Percentiles rank a stretch among this genome's conserved stretches.
These are phyloP conservation scores for Inonotus obliquus DNA, from an alignment of 1,284 basidiomycete genomes.

Conservation along the genomic window DNA sequence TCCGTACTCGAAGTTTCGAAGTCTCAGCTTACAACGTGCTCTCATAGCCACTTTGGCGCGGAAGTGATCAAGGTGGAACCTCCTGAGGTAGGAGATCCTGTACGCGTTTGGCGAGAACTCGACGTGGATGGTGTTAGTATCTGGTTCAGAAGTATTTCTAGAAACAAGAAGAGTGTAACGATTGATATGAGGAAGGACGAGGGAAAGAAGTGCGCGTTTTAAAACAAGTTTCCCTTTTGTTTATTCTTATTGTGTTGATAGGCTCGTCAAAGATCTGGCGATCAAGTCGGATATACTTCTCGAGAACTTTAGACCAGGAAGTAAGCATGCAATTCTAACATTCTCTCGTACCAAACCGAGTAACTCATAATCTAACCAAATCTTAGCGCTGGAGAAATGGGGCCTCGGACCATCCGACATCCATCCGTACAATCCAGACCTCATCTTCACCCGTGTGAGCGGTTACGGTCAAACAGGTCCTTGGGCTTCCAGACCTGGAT, in stretches of 20 bases:
- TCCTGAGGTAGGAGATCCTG: constrained; percentile 52
- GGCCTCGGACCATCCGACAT: constrained; percentile 52
- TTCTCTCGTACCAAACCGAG: neutral
- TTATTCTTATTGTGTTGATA: constrained; percentile 25
- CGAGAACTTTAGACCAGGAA: constrained; percentile 72
- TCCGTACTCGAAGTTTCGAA: constrained; percentile 34
- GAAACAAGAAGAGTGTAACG: constrained; percentile 70
- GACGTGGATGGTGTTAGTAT: constrained; percentile 66
- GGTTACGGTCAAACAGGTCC: constrained; percentile 72
- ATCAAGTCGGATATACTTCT: constrained; percentile 57
- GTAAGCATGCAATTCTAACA: constrained; percentile 40
- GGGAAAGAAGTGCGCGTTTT: constrained; percentile 48
- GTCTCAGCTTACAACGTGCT: neutral
- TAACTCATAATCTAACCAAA: neutral
- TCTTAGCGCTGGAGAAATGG: constrained; percentile 64
- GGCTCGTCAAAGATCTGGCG: constrained; percentile 58
- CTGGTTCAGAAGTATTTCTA: constrained; percentile 64
- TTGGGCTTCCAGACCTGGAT: constrained; percentile 63
- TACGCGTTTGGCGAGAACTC: constrained; percentile 67
- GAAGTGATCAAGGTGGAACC: constrained; percentile 66
- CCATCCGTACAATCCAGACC: constrained; percentile 52
- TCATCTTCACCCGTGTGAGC: constrained; percentile 69
- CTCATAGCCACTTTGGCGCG: constrained; percentile 58
- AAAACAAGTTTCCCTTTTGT: neutral
- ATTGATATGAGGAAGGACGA: constrained; percentile 58